Conservation (phyloP, 2,329 filamentous ascomycete genomes). For the Nemania diffusa region DNA sequence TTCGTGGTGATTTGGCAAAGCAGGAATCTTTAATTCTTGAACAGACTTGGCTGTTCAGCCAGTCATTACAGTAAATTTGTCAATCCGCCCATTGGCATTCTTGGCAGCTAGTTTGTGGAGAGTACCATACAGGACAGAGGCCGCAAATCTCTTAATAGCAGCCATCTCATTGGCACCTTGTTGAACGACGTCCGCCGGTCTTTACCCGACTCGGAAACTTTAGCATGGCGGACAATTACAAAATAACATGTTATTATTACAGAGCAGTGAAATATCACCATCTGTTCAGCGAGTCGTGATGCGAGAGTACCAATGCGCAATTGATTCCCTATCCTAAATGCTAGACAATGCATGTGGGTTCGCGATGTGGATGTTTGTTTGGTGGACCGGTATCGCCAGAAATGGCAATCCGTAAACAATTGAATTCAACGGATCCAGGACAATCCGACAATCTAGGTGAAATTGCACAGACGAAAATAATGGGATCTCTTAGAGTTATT, state of each 20-base stretch:
- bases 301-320: too few relatives aligned
- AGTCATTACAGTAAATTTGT: slow-evolving; percentile 25
- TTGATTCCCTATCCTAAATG: neutral
- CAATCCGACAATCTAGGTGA: neutral
- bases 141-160: slow-evolving; percentile 5
- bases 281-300: too few relatives aligned
- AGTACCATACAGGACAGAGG: neutral
- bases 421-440: neutral
- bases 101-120: slow-evolving; percentile 14
- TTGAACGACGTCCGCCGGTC: neutral
- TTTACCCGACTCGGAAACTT: slow-evolving; percentile 16
- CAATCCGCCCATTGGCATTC: slow-evolving; percentile 18
- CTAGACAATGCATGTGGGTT: neutral
- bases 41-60: slow-evolving; percentile 2
- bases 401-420: slow-evolving; percentile 26
- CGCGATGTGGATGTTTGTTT: neutral
- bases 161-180: slow-evolving; percentile 8
- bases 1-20: slow-evolving; percentile 21
- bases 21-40: slow-evolving; percentile 5
- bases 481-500: neutral
- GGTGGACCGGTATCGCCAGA: slow-evolving; percentile 17
- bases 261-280: neutral
- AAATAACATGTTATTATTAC: slow-evolving; percentile 4
- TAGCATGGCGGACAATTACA: slow-evolving; percentile 2
- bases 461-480: neutral